Conservation (phyloP, 257 asterid species). For the Ilex aquifolium region DNA sequence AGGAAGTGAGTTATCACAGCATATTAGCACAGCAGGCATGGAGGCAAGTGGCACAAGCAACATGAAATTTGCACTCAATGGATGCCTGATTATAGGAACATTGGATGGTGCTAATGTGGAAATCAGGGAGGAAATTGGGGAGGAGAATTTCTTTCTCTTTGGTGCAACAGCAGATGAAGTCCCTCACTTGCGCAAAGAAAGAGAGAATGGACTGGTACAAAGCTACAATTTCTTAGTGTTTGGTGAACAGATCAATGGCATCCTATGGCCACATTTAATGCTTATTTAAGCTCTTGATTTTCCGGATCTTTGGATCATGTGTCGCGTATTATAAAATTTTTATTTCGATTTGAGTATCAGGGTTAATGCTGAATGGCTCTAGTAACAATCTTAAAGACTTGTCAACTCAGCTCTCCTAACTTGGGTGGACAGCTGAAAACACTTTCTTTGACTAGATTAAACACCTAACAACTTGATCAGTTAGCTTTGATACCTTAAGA, state of each 20-base stretch:
- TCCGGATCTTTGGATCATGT: not conserved
- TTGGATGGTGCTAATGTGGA: conserved; percentile 98
- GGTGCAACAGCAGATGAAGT: conserved; percentile 95
- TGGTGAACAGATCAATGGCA: not conserved
- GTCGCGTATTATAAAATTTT: no score
- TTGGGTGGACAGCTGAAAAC: not conserved
- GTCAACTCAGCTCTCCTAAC: not conserved
- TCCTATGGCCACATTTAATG: not conserved
- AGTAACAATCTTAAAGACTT: not conserved
- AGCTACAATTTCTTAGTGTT: conserved; percentile 6
- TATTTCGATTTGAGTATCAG: no score
- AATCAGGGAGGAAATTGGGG: conserved; percentile 95
- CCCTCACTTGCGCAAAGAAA: conserved; percentile 79
- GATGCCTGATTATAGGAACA: conserved; percentile 96
- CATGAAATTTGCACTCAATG: conserved; percentile 97
- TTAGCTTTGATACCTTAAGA: not conserved
- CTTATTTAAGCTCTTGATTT: not conserved
- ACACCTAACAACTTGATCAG: not conserved
- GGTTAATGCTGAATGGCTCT: no score
- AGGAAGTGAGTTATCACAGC: conserved; percentile 97
- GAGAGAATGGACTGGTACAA: conserved; percentile 81
- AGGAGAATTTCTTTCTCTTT: conserved; percentile 81
- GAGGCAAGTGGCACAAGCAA: conserved; percentile 99
- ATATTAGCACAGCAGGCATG: conserved; percentile 99
- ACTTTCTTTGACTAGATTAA: not conserved